Conservation (phyloP, 2,329 filamentous ascomycete genomes). For the Dothistroma septosporum region DNA sequence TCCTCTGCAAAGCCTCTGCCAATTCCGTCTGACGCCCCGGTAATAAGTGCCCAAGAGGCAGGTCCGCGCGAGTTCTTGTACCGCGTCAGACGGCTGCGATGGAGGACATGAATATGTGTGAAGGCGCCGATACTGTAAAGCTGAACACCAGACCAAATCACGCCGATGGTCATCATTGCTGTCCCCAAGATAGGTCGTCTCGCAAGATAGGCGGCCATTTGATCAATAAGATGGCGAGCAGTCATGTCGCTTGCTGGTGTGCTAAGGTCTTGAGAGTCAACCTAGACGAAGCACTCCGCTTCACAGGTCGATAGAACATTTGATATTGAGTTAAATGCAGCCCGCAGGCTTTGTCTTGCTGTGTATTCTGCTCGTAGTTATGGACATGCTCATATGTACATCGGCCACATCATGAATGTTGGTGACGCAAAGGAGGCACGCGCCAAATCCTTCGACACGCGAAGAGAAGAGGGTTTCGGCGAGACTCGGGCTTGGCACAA, state of each 20-base stretch:
- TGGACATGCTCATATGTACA: background rate
- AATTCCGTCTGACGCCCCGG: conserved; percentile 52
- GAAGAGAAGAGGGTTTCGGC: background rate
- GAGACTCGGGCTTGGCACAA: background rate
- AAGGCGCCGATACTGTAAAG: conserved; percentile 21
- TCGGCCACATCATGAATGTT: background rate
- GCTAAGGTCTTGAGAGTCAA: background rate
- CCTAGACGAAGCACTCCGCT: no score
- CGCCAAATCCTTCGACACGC: background rate
- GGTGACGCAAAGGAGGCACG: background rate
- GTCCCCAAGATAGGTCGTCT: background rate
- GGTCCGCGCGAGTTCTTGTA: background rate
- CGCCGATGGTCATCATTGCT: background rate
- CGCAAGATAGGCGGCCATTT: background rate
- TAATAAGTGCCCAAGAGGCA: conserved; percentile 33
- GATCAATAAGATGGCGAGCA: background rate
- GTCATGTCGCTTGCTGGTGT: background rate
- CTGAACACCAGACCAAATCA: background rate
- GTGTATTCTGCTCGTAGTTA: background rate
- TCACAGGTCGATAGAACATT: background rate
- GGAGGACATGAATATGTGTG: conserved; percentile 23
- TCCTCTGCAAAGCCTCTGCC: conserved; percentile 48
- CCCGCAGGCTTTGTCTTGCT: no score
- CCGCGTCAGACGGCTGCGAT: conserved; percentile 2
- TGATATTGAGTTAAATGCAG: background rate